Percentiles rank a stretch among this genome's conserved stretches.
Conservation (phyloP, 441 rosid genomes). For the Arabidopsis hybrid region DNA sequence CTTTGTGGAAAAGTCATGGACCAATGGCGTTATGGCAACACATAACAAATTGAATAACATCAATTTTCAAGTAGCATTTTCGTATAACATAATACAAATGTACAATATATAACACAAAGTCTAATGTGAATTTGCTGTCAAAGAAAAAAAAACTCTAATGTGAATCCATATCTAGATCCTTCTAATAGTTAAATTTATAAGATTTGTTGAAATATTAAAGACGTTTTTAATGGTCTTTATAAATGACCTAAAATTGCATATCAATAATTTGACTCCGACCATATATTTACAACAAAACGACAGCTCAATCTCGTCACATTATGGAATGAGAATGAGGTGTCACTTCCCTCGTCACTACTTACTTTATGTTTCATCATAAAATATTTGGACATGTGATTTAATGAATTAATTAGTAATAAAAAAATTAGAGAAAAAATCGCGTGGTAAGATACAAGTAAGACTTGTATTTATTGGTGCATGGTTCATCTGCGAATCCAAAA, state of each 20-base stretch:
- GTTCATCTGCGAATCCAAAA: background rate
- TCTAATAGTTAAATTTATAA: background rate
- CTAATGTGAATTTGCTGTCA: background rate
- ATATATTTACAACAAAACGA: slow-evolving; percentile 32
- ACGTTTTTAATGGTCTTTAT: slow-evolving; percentile 5
- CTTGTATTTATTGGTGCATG: slow-evolving; percentile 16
- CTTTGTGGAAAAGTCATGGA: slow-evolving; percentile 16
- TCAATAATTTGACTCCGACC: slow-evolving; percentile 36
- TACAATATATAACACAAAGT: background rate
- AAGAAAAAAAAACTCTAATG: background rate
- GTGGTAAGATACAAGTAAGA: background rate
- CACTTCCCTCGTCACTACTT: slow-evolving; percentile 10
- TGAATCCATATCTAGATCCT: slow-evolving; percentile 21
- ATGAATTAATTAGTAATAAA: background rate
- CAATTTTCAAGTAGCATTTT: background rate
- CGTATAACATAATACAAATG: background rate
- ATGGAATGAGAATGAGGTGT: slow-evolving; percentile 38
- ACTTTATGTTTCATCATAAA: slow-evolving; percentile 23
- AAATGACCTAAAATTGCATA: background rate
- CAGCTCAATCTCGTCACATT: slow-evolving; percentile 37
- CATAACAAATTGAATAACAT: slow-evolving; percentile 9
- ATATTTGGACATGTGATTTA: slow-evolving; percentile 28
- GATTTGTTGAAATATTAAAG: slow-evolving; percentile 1
- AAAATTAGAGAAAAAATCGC: background rate
- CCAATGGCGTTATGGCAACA: background rate